Evolutionary conservation across 176 grass and related monocot genomes (phyloP).

Genomic region (Avena atlantica): DNA sequence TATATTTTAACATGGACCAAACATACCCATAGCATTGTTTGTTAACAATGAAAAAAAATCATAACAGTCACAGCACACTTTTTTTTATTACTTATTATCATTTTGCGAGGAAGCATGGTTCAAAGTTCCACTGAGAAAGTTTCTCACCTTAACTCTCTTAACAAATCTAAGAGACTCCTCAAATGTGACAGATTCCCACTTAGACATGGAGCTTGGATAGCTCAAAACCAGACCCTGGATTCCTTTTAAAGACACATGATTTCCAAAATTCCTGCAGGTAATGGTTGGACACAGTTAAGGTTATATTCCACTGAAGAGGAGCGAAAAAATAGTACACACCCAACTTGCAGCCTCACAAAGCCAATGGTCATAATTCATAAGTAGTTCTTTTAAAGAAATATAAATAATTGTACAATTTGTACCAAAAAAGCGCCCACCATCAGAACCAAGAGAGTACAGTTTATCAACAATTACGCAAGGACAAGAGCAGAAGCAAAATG

Average conservation of each 20-base stretch:
- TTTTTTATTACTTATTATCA: constrained; percentile 9
- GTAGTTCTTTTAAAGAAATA: constrained; percentile 5
- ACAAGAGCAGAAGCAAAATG: background rate
- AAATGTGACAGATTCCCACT: constrained; percentile 61
- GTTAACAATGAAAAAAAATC: constrained; percentile 4
- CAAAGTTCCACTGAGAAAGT: constrained; percentile 29
- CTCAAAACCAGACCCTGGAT: constrained; percentile 33
- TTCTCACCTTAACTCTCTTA: constrained; percentile 71
- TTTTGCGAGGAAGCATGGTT: background rate
- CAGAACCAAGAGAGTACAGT: background rate
- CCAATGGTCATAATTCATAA: background rate
- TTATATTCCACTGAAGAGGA: background rate
- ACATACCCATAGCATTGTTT: background rate
- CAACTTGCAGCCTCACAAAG: constrained; percentile 12
- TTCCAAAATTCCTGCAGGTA: constrained; percentile 48
- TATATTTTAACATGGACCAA: background rate
- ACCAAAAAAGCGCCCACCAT: background rate
- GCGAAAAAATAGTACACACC: constrained; percentile 13
- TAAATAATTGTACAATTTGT: background rate
- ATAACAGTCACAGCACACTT: background rate
- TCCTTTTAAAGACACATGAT: constrained; percentile 46
- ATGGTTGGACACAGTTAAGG: constrained; percentile 35
- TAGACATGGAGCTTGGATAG: constrained; percentile 47
- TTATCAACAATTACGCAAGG: background rate
- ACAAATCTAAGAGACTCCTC: constrained; percentile 74